These are phyloP conservation scores for Peronosclerospora sorghi DNA, from an alignment of 352 stramenopile species.

Conservation along the genomic window DNA sequence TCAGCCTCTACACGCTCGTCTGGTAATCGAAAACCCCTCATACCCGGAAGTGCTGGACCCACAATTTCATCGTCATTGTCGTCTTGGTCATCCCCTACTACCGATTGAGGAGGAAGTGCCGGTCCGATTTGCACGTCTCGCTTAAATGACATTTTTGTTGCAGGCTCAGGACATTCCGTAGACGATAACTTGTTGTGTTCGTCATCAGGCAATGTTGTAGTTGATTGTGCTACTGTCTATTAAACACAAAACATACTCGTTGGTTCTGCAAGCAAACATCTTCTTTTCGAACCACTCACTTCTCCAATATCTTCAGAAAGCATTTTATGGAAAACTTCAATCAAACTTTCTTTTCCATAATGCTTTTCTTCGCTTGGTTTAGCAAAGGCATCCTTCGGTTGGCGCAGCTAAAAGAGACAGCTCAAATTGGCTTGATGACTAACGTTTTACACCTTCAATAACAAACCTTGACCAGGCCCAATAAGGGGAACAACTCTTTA, in stretches of 20 bases:
- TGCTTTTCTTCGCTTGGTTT: conserved; percentile 18
- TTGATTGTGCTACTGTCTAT: neutral
- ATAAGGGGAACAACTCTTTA: conserved; percentile 53
- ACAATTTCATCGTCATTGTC: conserved; percentile 46
- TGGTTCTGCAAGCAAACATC: too few relatives aligned
- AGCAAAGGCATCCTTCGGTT: conserved; percentile 43
- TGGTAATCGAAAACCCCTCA: conserved; percentile 61
- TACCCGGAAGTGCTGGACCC: conserved; percentile 60
- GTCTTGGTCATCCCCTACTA: neutral
- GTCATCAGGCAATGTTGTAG: neutral
- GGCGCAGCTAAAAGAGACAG: conserved; percentile 19
- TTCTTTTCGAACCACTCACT: too few relatives aligned
- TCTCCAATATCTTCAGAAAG: too few relatives aligned
- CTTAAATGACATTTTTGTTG: conserved; percentile 3
- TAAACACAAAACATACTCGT: neutral
- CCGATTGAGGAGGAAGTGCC: conserved; percentile 23
- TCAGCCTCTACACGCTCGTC: conserved; percentile 61
- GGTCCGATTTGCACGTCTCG: conserved; percentile 43
- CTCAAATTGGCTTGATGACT: too few relatives aligned
- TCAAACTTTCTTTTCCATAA: conserved; percentile 19
- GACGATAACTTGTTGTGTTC: neutral
- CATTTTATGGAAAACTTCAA: conserved; percentile 44
- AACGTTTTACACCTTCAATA: neutral
- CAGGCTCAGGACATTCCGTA: neutral
- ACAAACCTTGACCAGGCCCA: conserved; percentile 52